Base-by-base conservation (phyloP, 2,329 filamentous ascomycete genomes). In the Botrytis sinoallii region DNA sequence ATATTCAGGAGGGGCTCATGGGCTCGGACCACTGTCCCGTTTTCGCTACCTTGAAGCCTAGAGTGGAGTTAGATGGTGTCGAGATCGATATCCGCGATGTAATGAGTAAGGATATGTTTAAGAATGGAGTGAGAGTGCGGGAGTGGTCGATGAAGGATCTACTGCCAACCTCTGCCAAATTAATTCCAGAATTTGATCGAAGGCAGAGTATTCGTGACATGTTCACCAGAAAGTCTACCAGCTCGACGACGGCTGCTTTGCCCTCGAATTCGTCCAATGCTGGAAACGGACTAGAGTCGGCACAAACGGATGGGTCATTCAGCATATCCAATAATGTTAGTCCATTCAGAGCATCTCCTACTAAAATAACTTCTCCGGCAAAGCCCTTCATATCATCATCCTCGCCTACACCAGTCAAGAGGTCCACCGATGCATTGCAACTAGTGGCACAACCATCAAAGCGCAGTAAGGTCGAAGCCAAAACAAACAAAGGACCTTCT, bases 11-110 rank as follows among this genome's bases (percentile, higher is more conserved):
- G 82, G 95, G 95, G 0, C 84, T 98, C 35, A 92, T 97, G 87
- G 96, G 96, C 0, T 98, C 95, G 1, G 96, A 99, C 80, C 96
- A 99, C 82, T 99, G 96, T 79, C 96, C 96, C 0, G 95, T 98
- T 1, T 98, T 92, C 81, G 94, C 91, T 0, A 86, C 88, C 4
- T 85, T 97, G 38, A 89, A 90, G 29, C 89, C 95, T 52, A 84
- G 80, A 3, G 88, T 97, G 2, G 79, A 80, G 0, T 77, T 87
- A 9, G 82, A 86, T 22, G 87, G 84, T 0, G 79, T 84, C 63
- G 82, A 88, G 64, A 81, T 87, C 4, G 81, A 90, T 77, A 84
- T 94, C 4, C 82, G 86, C 42, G 94, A 98, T 79, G 82, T 96
- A 69, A 88, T 98, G 87, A 98, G 96, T 77, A 91, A 93, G 1